Conservation (phyloP, 306 rosid genomes). For the Morella rubra region DNA sequence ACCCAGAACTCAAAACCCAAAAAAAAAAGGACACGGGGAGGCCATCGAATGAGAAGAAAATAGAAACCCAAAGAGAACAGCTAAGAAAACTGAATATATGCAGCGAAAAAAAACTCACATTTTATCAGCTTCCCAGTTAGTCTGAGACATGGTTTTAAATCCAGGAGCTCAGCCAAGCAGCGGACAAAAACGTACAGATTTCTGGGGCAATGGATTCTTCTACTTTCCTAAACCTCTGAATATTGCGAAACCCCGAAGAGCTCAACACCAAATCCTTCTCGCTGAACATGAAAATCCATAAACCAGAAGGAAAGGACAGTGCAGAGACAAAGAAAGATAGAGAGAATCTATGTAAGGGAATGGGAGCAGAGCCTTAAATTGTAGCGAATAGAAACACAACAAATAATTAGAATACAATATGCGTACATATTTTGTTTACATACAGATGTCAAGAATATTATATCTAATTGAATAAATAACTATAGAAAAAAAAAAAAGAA, state of each 20-base stretch:
- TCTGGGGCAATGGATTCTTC: constrained; percentile 27
- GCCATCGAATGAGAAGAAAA: constrained; percentile 21
- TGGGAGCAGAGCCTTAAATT: constrained; percentile 41
- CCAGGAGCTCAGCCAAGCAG: constrained; percentile 20
- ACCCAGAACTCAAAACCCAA: constrained; percentile 40
- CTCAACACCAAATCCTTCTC: constrained; percentile 33
- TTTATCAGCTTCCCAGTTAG: constrained; percentile 99
- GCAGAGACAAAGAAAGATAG: constrained; percentile 22
- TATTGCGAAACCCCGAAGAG: constrained; percentile 34
- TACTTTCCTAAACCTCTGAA: constrained; percentile 26
- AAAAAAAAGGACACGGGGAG: neutral
- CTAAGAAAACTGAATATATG: neutral
- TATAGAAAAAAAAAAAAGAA: too few species aligned
- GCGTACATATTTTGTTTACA: neutral
- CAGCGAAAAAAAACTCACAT: constrained; percentile 51
- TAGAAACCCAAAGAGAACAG: constrained; percentile 31
- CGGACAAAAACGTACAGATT: constrained; percentile 29
- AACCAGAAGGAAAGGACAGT: constrained; percentile 25
- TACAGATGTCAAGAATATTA: neutral
- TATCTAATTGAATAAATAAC: constrained; percentile 29
- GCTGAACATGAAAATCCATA: constrained; percentile 26
- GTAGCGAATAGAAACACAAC: constrained; percentile 31
- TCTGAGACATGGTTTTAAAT: constrained; percentile 79
- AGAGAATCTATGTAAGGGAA: constrained; percentile 40
- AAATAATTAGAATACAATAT: neutral